Evolutionary conservation across 805 yeast genomes (phyloP).

Genomic region (Saccharomycopsis sp.): DNA sequence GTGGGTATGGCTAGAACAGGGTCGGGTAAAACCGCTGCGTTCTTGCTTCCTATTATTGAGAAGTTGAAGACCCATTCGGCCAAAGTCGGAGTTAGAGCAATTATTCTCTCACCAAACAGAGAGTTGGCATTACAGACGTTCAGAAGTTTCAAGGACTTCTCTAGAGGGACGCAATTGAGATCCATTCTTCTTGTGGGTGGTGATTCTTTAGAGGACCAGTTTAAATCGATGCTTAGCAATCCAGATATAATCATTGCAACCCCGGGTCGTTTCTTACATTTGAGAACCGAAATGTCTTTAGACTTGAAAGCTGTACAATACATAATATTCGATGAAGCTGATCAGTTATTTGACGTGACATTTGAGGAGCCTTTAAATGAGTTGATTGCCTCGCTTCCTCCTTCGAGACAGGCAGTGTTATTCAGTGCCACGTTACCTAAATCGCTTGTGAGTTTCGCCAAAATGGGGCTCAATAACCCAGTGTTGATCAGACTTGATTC

Average conservation of each 20-base stretch:
- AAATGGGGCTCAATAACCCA: constrained; percentile 91
- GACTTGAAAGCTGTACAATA: constrained; percentile 81
- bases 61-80: constrained; percentile 77
- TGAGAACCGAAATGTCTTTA: constrained; percentile 90
- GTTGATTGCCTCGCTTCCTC: constrained; percentile 74
- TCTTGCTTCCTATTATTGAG: constrained; percentile 84
- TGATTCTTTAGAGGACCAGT: constrained; percentile 96
- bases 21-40: constrained; percentile 98
- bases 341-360: constrained; percentile 93
- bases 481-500: constrained; percentile 89
- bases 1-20: constrained; percentile 99
- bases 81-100: constrained; percentile 81
- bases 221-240: constrained; percentile 82
- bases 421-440: constrained; percentile 95
- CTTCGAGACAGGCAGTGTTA: constrained; percentile 76
- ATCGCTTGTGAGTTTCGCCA: constrained; percentile 90
- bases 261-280: constrained; percentile 94
- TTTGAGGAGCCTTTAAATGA: constrained; percentile 91
- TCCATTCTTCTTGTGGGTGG: constrained; percentile 88
- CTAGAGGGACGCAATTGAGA: constrained; percentile 77
- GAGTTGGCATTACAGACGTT: constrained; percentile 92
- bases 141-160: constrained; percentile 82
- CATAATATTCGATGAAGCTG: constrained; percentile 96
- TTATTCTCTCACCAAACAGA: constrained; percentile 89
- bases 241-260: constrained; percentile 96